These are phyloP conservation scores for Rubia tinctorum DNA, from an alignment of 305 asterid species.

Conservation along the genomic window DNA sequence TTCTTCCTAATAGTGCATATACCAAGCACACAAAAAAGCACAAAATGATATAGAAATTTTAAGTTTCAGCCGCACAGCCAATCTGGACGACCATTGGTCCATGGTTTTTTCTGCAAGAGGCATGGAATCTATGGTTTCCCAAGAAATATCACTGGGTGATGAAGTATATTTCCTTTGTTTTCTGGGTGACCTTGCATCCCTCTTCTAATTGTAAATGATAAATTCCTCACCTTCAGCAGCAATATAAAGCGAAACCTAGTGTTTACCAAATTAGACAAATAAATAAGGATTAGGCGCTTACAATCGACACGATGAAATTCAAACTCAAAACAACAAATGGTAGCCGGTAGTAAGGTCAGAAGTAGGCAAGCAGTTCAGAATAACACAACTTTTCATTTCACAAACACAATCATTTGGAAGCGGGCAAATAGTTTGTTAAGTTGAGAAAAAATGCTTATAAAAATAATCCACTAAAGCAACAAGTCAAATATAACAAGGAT, in stretches of 20 bases:
- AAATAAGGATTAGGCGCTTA: background rate
- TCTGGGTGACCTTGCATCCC: conserved; percentile 49
- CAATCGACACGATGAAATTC: background rate
- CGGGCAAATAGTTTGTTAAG: background rate
- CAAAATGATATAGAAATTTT: too few species aligned
- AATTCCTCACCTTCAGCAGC: conserved; percentile 85
- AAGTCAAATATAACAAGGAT: conserved; percentile 4
- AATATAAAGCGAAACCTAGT: conserved; percentile 70
- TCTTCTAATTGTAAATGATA: conserved; percentile 59
- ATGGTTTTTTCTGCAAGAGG: conserved; percentile 71
- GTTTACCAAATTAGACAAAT: background rate
- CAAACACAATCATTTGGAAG: too few species aligned
- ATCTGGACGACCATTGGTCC: conserved; percentile 66
- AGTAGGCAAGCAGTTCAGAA: too few species aligned
- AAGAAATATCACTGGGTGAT: conserved; percentile 30
- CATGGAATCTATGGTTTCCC: conserved; percentile 57
- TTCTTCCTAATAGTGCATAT: too few species aligned
- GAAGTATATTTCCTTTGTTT: conserved; percentile 46
- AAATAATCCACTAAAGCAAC: conserved; percentile 4
- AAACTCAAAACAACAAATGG: background rate
- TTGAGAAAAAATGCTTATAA: background rate
- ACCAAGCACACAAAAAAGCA: too few species aligned
- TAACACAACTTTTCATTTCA: too few species aligned
- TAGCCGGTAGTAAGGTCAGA: too few species aligned
- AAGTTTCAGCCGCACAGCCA: conserved; percentile 20